A percentile compares a stretch with the other conserved stretches of the same genome.
phyloP scores from a whole-genome alignment of 1,284 basidiomycete genomes.

The Moniliella sp. region DNA sequence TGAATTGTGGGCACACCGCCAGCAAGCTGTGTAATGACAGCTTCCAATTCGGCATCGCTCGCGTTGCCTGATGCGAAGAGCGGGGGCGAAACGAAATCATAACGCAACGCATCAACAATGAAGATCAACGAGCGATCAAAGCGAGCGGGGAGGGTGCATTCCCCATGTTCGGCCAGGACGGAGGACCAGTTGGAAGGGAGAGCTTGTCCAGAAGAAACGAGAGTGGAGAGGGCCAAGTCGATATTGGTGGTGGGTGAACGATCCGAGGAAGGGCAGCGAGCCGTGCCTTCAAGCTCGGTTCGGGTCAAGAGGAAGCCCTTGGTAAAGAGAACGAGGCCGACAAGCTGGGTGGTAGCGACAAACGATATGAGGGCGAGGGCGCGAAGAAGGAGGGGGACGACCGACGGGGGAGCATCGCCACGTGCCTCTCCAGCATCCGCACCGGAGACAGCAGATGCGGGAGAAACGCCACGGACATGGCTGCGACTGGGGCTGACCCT shows the following conservation, averaged over 20 bases:
- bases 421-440: no score
- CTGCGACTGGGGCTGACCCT: no score
- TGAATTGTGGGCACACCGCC: conserved; percentile 44
- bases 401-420: no score
- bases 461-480: no score
- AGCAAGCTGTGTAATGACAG: conserved; percentile 55
- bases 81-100: conserved; percentile 64
- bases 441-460: no score
- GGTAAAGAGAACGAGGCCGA: conserved; percentile 20
- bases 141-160: conserved; percentile 14
- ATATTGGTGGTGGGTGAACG: conserved; percentile 1
- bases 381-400: no score
- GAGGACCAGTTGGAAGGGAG: conserved; percentile 8
- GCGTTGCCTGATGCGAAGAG: not conserved
- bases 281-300: conserved; percentile 9
- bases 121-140: conserved; percentile 49
- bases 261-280: conserved; percentile 4
- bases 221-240: not conserved
- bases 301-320: conserved; percentile 26
- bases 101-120: conserved; percentile 77
- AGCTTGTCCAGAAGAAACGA: not conserved
- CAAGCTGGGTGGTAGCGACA: conserved; percentile 9
- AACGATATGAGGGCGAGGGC: no score
- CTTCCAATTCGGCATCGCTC: conserved; percentile 48
- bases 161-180: conserved; percentile 6